These are phyloP conservation scores for Gymnopus androsaceus DNA, from an alignment of 1,284 basidiomycete species.

Conservation along the genomic window DNA sequence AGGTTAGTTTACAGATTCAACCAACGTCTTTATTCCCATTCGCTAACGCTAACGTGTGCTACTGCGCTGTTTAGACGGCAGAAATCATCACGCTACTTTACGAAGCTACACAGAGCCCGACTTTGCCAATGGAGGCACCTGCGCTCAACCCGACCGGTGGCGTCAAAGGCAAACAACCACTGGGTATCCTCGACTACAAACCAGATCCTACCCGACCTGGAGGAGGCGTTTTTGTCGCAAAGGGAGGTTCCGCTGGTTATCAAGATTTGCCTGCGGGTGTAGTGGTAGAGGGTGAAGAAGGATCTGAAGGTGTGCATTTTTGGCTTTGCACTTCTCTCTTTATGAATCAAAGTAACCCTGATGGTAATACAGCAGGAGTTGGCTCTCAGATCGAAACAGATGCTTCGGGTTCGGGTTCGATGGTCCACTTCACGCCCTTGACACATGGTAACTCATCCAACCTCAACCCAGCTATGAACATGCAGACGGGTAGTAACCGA, in stretches of 20 bases:
- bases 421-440: constrained; percentile 62
- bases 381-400: background rate
- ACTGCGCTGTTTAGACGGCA: constrained; percentile 63
- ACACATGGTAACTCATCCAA: constrained; percentile 43
- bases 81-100: constrained; percentile 92
- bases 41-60: constrained; percentile 16
- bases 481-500: constrained; percentile 50
- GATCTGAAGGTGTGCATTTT: constrained; percentile 48
- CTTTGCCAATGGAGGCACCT: constrained; percentile 57
- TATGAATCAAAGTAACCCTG: constrained; percentile 28
- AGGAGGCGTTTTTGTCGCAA: constrained; percentile 81
- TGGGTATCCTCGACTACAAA: constrained; percentile 65
- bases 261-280: constrained; percentile 63
- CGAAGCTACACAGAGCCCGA: constrained; percentile 82
- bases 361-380: constrained; percentile 19
- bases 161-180: constrained; percentile 60
- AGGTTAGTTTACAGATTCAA: constrained; percentile 53
- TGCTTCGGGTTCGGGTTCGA: constrained; percentile 18
- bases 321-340: constrained; percentile 31
- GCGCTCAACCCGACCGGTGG: constrained; percentile 75
- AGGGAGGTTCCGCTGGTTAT: constrained; percentile 49
- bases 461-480: constrained; percentile 67
- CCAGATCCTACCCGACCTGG: constrained; percentile 78
- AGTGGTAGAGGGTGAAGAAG: constrained; percentile 55
- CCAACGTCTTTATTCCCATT: constrained; percentile 7